Base-by-base conservation (phyloP, 2,329 filamentous ascomycete species). In the Hymenoscyphus albidus region DNA sequence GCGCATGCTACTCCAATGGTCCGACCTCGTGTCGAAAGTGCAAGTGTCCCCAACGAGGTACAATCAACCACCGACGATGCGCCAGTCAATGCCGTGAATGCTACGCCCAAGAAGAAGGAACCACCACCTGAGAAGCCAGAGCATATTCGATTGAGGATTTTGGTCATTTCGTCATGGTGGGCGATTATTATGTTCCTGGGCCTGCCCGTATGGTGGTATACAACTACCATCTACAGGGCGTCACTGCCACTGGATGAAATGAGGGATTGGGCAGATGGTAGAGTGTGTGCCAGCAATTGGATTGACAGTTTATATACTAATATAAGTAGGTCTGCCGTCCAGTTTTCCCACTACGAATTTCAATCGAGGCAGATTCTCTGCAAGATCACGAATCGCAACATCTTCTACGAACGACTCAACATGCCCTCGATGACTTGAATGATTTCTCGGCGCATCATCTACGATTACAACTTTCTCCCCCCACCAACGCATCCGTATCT, bases 141-240 rank as follows among this genome's bases (percentile, higher is more conserved):
- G 70, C 87, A 89, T 68, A 81, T 89, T 61, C 85, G 85, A 74
- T 85, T 89, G 64, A 88, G 95, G 62, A 85, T 86, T 58, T 82
- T 82, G 67, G 89, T 98, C 60, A 88, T 99, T 67, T 76, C 91
- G 67, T 94, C 94, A 9, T 98, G 97, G 77, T 99, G 95, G 95
- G 80, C 87, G 5, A 87, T 98, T 44, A 91, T 96, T 6, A 76
- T 96, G 6, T 84, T 89, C 38, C 79, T 99, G 5, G 95, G 95
- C 2, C 77, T 99, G 69, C 95, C 95, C 64, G 89, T 96, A 84
- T 99, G 95, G 95, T 96, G 92, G 88, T 88, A 88, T 76, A 98
- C 95, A 0, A 99, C 95, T 3, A 90, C 91, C 0, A 96, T 98
- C 63, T 93, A 96, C 77, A 86, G 95, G 63, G 93, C 94, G 13